Base-by-base conservation (phyloP, 75 land plant species). In the Chamaecyparis obtusa region DNA sequence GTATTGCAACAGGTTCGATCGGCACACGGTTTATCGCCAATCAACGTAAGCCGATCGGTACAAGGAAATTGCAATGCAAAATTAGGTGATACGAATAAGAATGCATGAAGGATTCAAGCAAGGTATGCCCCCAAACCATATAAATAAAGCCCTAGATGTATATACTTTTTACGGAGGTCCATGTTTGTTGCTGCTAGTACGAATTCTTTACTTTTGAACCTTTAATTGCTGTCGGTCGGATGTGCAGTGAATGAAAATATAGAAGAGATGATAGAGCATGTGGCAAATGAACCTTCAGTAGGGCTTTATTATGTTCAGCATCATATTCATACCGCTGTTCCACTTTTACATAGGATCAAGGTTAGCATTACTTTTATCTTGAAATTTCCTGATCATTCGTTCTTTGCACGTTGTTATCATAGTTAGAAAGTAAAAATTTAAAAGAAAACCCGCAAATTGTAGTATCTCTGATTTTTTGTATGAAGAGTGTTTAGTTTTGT, bases 241-340 rank as follows among this genome's bases (percentile, higher is more conserved):
- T 64, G 27, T 87, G 86, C 89, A 92, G 93, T 90, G 54, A 92
- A 92, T 82, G 92, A 90, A 54, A 84, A 84, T 37, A 60, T 90
- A 5, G 80, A 89, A 55, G 93, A 91, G 49, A 88, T 91, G 86
- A 81, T 92, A 36, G 84, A 91, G 88, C 89, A 83, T 17, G 83
- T 88, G 48, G 93, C 92, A 32, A 91, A 91, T 71, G 93, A 92
- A 80, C 93, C 93, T 6, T 92, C 93, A 35, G 88, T 90, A 43
- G 93, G 93, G 15, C 93, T 92, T 35, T 92, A 87, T 84, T 92
- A 88, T 84, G 92, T 92, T 24, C 93, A 92, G 75, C 93, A 92
- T 57, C 93, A 92, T 84, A 86, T 92, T 43, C 93, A 92, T n/a
- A 92, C 88, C 57, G 93, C 93, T 75, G 93, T 92, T 32, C 93